Evolutionary conservation across 2,329 filamentous ascomycete species (phyloP), one percentile per base, ranked within the genome.

Genomic region (Scedosporium minutisporum): DNA sequence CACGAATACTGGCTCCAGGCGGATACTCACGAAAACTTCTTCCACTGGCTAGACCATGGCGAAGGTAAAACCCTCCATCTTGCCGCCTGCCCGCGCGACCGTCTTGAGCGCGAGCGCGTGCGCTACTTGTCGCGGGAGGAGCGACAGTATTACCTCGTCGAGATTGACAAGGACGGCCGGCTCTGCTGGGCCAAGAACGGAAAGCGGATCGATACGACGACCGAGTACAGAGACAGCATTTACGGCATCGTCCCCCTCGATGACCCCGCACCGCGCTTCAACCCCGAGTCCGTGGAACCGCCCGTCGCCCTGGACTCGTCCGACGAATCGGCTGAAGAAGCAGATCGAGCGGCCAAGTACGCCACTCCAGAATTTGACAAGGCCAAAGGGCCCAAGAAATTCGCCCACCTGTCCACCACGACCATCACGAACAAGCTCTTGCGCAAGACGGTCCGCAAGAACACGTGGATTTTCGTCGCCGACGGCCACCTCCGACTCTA

Each of bases 391-490:
- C 46, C 78, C 29, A 75, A 76, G 65, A 80, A 78, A 66, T 71
- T 81, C 14, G 84, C 82, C 58, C 85, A 91, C 69, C 78, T 92
- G 2, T 89, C 84, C 4, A 84, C 88, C 1, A 84, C 87, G 0
- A 87, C 88, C 0, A 81, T 96, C 3, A 83, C 93, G 71, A 91
- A 95, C 72, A 88, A 89, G 66, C 79, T 96, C 5, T 80, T 95
- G 16, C 85, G 90, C 64, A 88, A 90, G 66, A 87, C 89, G 0
- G 89, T 92, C 46, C 89, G 87, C 73, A 91, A 91, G 65, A 93
- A 93, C 69, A 95, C 90, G 4, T 96, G 93, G 93, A 96, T 96
- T 66, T 97, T 96, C 69, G 92, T 93, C 6, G 88, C 89, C 25
- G 92, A 96, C 74, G 93, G 90, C 1, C 88, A 84, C 1, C 95